These are phyloP conservation scores for Saturnispora mendoncae DNA, from an alignment of 805 yeast species.

Conservation along the genomic window DNA sequence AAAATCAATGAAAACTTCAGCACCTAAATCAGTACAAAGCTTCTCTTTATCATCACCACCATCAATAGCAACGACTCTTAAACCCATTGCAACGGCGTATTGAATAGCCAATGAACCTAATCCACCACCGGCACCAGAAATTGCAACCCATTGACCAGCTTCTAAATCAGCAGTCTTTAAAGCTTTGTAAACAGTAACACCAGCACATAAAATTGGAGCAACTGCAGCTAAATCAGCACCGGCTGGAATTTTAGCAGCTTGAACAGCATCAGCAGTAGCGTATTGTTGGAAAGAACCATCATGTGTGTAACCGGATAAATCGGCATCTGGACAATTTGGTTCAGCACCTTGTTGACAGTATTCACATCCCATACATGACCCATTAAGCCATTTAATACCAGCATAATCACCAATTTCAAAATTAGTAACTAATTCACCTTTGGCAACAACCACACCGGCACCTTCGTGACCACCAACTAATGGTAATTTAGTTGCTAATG, in stretches of 20 bases:
- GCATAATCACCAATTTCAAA: slow-evolving; percentile 71
- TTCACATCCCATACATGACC: slow-evolving; percentile 66
- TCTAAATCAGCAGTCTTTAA: slow-evolving; percentile 68
- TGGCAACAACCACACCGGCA: slow-evolving; percentile 71
- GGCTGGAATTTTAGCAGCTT: slow-evolving; percentile 71
- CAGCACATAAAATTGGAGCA: slow-evolving; percentile 83
- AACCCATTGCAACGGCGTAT: slow-evolving; percentile 70
- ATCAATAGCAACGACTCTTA: slow-evolving; percentile 61
- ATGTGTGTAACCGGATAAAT: slow-evolving; percentile 76
- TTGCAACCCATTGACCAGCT: slow-evolving; percentile 66
- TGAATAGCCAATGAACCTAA: slow-evolving; percentile 69
- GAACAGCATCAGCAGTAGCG: slow-evolving; percentile 80
- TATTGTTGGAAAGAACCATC: slow-evolving; percentile 90
- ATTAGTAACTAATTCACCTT: slow-evolving; percentile 54
- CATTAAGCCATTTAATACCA: slow-evolving; percentile 73
- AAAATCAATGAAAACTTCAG: slow-evolving; percentile 55
- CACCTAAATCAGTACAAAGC: slow-evolving; percentile 48
- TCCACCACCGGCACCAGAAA: slow-evolving; percentile 80
- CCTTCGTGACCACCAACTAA: slow-evolving; percentile 83
- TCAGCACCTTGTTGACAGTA: slow-evolving; percentile 56
- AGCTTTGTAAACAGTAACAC: slow-evolving; percentile 86
- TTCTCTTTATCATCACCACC: slow-evolving; percentile 62
- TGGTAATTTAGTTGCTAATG: slow-evolving; percentile 58
- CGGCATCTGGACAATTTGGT: slow-evolving; percentile 61
- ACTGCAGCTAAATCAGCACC: slow-evolving; percentile 65